Percentiles rank a stretch among this genome's conserved stretches.
Conservation (phyloP, 1,139 yeast species). For the Candida glucosophila region DNA sequence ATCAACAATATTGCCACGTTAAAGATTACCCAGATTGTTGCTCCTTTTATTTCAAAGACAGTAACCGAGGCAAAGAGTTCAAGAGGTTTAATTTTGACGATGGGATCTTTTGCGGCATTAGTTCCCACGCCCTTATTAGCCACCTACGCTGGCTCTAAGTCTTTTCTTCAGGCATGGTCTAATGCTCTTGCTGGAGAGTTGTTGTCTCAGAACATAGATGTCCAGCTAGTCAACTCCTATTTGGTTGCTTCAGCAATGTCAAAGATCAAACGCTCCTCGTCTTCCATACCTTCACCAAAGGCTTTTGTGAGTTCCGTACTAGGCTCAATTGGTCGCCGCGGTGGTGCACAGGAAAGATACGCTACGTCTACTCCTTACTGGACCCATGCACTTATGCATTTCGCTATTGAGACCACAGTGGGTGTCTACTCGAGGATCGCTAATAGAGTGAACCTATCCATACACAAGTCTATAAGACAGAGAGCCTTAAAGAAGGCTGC, state of each 20-base stretch:
- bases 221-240: slow-evolving; percentile 80
- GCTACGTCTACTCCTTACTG: slow-evolving; percentile 89
- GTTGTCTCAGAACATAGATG: slow-evolving; percentile 61
- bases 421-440: slow-evolving; percentile 76
- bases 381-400: slow-evolving; percentile 91
- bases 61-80: slow-evolving; percentile 28
- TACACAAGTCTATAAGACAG: slow-evolving; percentile 73
- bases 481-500: slow-evolving; percentile 79
- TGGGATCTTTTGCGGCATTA: slow-evolving; percentile 97
- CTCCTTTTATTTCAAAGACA: slow-evolving; percentile 58
- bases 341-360: slow-evolving; percentile 87
- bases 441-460: slow-evolving; percentile 54
- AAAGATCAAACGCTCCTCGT: slow-evolving; percentile 71
- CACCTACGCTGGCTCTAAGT: slow-evolving; percentile 92
- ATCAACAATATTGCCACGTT: slow-evolving; percentile 83
- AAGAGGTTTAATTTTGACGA: slow-evolving; percentile 74
- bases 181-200: slow-evolving; percentile 85
- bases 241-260: slow-evolving; percentile 95
- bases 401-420: slow-evolving; percentile 65
- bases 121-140: slow-evolving; percentile 90
- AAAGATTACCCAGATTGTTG: slow-evolving; percentile 67
- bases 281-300: slow-evolving; percentile 74
- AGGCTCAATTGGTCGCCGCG: slow-evolving; percentile 66
- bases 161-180: slow-evolving; percentile 91
- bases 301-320: slow-evolving; percentile 67